Evolutionary conservation across 345 rosid species (phyloP).

Genomic region (Cochlearia excelsa): DNA sequence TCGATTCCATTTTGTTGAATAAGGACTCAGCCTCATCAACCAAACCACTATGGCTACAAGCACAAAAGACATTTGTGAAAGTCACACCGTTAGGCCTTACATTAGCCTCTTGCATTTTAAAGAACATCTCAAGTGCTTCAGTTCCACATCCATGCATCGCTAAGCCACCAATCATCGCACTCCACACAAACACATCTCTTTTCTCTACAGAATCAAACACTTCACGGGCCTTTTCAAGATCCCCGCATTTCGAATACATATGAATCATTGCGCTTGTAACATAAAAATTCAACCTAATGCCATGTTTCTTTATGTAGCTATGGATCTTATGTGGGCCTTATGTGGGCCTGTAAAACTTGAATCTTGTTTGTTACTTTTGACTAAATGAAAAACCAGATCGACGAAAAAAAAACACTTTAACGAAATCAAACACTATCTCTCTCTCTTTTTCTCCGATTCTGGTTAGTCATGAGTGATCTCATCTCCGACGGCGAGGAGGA

Average conservation of each 20-base stretch:
- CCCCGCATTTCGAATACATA: slow-evolving; percentile 80
- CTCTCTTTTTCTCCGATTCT: no score
- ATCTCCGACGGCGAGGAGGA: no score
- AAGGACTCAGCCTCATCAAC: slow-evolving; percentile 56
- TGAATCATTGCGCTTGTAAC: slow-evolving; percentile 65
- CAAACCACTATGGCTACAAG: slow-evolving; percentile 70
- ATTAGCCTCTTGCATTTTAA: slow-evolving; percentile 48
- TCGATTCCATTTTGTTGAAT: slow-evolving; percentile 49
- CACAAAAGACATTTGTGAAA: slow-evolving; percentile 59
- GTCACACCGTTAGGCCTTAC: slow-evolving; percentile 66
- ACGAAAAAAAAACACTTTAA: no score
- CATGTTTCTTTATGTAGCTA: slow-evolving; percentile 46
- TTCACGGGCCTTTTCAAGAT: slow-evolving; percentile 60
- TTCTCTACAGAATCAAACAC: slow-evolving; percentile 46
- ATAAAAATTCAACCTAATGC: slow-evolving; percentile 50
- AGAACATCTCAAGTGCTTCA: slow-evolving; percentile 55
- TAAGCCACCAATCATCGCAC: slow-evolving; percentile 72
- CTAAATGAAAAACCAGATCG: no score
- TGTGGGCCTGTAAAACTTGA: no score
- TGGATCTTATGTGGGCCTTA: no score
- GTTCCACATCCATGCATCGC: slow-evolving; percentile 68
- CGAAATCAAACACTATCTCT: no score
- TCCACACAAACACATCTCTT: slow-evolving; percentile 71
- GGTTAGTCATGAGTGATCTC: no score
- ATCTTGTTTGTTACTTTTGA: no score